Evolutionary conservation across 345 rosid species (phyloP).

Genomic region (Kandelia obovata): DNA sequence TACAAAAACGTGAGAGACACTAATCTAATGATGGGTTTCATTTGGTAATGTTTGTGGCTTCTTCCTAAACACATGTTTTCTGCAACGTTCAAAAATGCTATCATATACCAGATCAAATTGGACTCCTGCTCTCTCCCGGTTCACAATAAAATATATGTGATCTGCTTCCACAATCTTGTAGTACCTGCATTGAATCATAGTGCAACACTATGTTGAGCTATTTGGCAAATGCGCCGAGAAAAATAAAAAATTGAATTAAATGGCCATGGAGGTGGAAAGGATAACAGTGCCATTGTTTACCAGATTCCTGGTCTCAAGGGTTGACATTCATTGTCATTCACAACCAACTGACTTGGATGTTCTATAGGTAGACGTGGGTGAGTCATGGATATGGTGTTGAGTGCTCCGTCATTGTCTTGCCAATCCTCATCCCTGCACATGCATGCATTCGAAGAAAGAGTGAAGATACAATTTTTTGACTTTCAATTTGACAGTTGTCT

Average conservation of each 20-base stretch:
- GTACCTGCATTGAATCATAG: conserved; percentile 51
- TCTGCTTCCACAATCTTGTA: conserved; percentile 89
- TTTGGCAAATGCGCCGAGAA: no score
- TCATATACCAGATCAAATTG: conserved; percentile 89
- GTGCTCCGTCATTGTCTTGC: conserved; percentile 94
- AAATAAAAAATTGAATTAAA: no score
- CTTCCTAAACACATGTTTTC: conserved; percentile 74
- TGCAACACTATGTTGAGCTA: background rate
- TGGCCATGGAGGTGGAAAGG: background rate
- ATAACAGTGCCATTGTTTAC: conserved; percentile 38
- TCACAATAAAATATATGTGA: conserved; percentile 73
- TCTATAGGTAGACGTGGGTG: conserved; percentile 80
- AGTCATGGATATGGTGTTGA: conserved; percentile 92
- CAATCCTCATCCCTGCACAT: conserved; percentile 86
- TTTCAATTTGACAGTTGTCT: background rate
- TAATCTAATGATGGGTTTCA: conserved; percentile 16
- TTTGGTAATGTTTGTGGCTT: conserved; percentile 51
- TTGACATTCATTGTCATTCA: conserved; percentile 56
- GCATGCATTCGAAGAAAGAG: background rate
- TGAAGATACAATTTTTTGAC: background rate
- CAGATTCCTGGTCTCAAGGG: conserved; percentile 81
- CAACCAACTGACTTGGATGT: conserved; percentile 52
- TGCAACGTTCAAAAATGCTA: conserved; percentile 83
- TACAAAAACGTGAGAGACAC: background rate
- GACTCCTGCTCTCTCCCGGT: conserved; percentile 88